Evolutionary conservation across 352 stramenopile genomes (phyloP).

Genomic region (Phytophthora constricta): DNA sequence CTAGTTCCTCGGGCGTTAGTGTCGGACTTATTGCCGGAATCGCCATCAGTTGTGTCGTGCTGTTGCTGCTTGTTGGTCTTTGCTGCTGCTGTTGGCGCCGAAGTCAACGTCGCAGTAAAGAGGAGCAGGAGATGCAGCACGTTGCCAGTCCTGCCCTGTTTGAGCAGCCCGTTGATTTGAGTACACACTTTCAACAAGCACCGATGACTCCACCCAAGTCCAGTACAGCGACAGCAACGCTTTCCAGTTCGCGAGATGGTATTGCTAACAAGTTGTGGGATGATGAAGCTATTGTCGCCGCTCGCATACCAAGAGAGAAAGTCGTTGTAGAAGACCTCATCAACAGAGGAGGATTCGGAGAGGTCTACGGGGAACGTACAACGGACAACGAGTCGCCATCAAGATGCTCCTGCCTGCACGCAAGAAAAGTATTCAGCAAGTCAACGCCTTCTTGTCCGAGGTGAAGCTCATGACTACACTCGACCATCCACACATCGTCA

Average conservation of each 20-base stretch:
- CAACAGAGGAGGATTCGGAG: slow-evolving; percentile 15
- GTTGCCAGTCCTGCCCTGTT: slow-evolving; percentile 10
- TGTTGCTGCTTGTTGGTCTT: slow-evolving; percentile 16
- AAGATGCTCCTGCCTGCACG: slow-evolving; percentile 14
- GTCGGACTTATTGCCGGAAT: slow-evolving; percentile 29
- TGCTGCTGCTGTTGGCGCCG: slow-evolving; percentile 15
- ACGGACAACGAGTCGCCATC: slow-evolving; percentile 12
- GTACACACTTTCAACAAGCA: background rate
- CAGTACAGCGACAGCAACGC: slow-evolving; percentile 16
- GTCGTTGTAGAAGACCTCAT: slow-evolving; percentile 1
- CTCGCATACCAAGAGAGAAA: slow-evolving; percentile 8
- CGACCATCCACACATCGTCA: slow-evolving; percentile 34
- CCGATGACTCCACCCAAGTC: slow-evolving; percentile 6
- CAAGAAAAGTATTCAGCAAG: slow-evolving; percentile 10
- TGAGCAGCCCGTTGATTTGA: slow-evolving; percentile 5
- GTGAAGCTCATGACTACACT: slow-evolving; percentile 13
- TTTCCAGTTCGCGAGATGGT: slow-evolving; percentile 11
- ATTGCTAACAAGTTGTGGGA: slow-evolving; percentile 21
- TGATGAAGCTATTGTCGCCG: slow-evolving; percentile 27
- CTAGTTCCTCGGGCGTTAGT: slow-evolving; percentile 13
- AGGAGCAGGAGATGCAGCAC: slow-evolving; percentile 9
- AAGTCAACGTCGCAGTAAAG: slow-evolving; percentile 10
- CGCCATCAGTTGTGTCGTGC: slow-evolving; percentile 2
- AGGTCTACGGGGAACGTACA: slow-evolving; percentile 12
- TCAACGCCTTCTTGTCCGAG: slow-evolving; percentile 14